phyloP scores from a whole-genome alignment of 2,329 filamentous ascomycete species.

The Aspergillus nomiae region DNA sequence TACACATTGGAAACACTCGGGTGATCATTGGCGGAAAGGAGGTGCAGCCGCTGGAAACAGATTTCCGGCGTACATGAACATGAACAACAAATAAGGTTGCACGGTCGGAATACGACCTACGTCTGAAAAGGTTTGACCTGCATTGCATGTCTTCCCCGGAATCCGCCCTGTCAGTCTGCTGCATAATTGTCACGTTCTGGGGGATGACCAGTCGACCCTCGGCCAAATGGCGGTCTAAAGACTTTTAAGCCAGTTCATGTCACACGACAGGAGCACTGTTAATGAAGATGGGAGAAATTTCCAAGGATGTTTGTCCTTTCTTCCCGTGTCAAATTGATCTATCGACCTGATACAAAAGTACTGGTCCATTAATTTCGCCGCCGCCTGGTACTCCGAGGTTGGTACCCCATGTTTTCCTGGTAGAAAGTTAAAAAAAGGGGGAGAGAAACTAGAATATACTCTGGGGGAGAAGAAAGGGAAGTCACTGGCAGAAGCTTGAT shows the following conservation, averaged over 20 bases:
- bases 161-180: neutral
- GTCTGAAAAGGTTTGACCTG: neutral
- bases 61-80: neutral
- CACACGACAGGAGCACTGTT: neutral
- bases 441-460: neutral
- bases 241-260: neutral
- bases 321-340: neutral
- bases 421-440: neutral
- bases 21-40: neutral
- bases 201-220: neutral
- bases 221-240: neutral
- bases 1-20: neutral
- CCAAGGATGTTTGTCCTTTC: neutral
- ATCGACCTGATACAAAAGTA: neutral
- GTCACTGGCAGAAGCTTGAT: neutral
- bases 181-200: neutral
- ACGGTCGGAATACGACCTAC: neutral
- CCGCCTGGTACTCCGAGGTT: neutral
- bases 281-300: neutral
- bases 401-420: neutral
- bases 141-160: constrained; percentile 2
- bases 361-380: neutral
- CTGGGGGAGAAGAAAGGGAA: neutral
- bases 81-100: constrained; percentile 3
- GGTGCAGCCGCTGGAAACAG: constrained; percentile 1